Evolutionary conservation across 2,329 filamentous ascomycete species (phyloP), one percentile per base, ranked within the genome.

Genomic region (Boeremia exigua): DNA sequence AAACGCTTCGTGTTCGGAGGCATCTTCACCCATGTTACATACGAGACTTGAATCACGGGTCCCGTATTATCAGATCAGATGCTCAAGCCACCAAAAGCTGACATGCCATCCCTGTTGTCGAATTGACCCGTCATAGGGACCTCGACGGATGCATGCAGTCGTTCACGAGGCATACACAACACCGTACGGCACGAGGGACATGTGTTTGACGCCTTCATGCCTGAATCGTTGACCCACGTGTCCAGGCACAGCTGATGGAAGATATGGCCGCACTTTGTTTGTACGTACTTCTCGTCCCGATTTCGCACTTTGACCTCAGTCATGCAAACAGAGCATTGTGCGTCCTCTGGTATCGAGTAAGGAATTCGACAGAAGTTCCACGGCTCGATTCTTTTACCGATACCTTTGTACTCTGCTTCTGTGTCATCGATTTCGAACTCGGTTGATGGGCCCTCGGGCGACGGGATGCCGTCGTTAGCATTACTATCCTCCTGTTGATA

Each of bases 171-270:
- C 29, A 36, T 14, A 25, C 56, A 55, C 14, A 58, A 12, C 4
- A 51, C 43, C 10, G 47, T 42, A n/a, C 56, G 56, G 23, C 56
- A 58, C 11, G 47, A 38, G 28, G 56, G 56, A 39, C 56, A 58
- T 6, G 47, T 51, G 12, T 55, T 49, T 1, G 56, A 49, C 3
- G 37, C 23, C 19, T 47, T 38, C 48, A 51, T 51, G 3, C 12
- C 43, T 1, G 56, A 58, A 2, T 55, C 51, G 28, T 55, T 58
- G 36, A 58, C 47, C 56, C 56, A 55, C 5, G 32, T 19, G n/a
- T 55, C 51, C 1, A 58, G 28, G 10, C 46, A 58, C 0, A 32
- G 9, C 27, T 27, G 4, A 28, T 58, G 51, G 40, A 48, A 58
- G 5, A 34, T 9, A 28, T 58, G 56, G 5, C 42, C 51, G 10